Evolutionary conservation across 345 rosid genomes (phyloP), one percentile per base, ranked within the genome.

Genomic region (Eucalyptus curtisii): DNA sequence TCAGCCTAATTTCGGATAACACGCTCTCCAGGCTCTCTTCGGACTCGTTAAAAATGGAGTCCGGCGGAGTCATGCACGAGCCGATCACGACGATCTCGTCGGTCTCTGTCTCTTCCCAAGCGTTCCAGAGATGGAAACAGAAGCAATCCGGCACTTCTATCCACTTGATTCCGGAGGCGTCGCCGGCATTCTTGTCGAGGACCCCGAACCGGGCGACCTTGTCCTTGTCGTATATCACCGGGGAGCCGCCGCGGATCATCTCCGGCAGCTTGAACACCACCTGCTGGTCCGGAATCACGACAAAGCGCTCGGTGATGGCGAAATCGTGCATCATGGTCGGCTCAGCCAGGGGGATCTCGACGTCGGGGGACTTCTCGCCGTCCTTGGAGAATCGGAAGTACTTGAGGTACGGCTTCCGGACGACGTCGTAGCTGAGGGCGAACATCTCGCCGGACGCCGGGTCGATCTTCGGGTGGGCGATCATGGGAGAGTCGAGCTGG

Each of bases 311-410:
- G 0, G 99, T 96, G 90, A 97, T 96, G 10, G 98, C 99, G 37
- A 97, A 97, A 87, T 97, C 99, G 85, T 97, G 99, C 93, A 96
- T 97, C 99, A 97, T 96, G 49, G 99, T 97, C 9, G 99, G 98
- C 44, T 92, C 93, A 1, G 93, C 86, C 1, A 97, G 91, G 1
- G 96, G 95, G 81, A 97, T 95, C 85, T 96, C 97, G 11, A 97
- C 96, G 90, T 97, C 99, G 22, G 97, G 96, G 3, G 96, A 96
- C 86, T 96, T 97, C 53, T 59, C 57, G 0, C 99, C 99, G 24
- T 92, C 94, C 2, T 97, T 94, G 5, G 91, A 95, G 90, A 97
- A 92, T 71, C 80, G 88, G 89, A 97, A 97, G 91, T 96, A 97
- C 84, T 96, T 96, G 45, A 97, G 90, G 88, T 95, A 97, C 5